Evolutionary conservation across 2,329 filamentous ascomycete species (phyloP), one percentile per base, ranked within the genome.

Genomic region (Sclerotinia nivalis): DNA sequence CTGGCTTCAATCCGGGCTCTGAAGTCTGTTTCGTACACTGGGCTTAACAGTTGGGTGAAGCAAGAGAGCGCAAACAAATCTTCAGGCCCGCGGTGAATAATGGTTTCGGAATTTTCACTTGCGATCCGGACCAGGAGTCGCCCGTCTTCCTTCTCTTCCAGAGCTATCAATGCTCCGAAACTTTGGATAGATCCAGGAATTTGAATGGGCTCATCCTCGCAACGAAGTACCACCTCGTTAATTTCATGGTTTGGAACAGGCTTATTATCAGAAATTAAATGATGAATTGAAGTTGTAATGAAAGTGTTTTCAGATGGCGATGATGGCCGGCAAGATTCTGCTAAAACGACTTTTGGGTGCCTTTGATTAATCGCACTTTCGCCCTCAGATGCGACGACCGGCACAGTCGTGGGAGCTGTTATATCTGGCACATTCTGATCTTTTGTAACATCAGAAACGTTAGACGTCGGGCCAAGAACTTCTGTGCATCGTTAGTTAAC

Each of bases 201-300:
- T 73, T 95, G 93, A 40, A 97, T 97, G 0, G 93, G 93, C 76
- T 97, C 93, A 76, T 97, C 93, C 79, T 97, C 93, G 76, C 93
- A 97, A 62, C 89, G 86, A 12, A 43, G 54, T 20, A 66, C 34
- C 4, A 28, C 43, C 40, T 69, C 43, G 2, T 45, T 28, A 22
- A 22, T 40, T 7, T 4, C n/a, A 28, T 47, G 4, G 1, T 18
- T 50, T 20, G 22, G 18, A 34, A 31, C 52, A n/a, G 31, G 25
- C 22, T 69, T 50, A 47, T 47, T 52, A 28, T 58, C 59, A 31
- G 52, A 56, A 20, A 65, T 54, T 1, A 69, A 50, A 34, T 59
- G 40, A 69, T 69, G 60, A 6, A 25, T n/a, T 18, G 52, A 66
- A 52, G 45, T 52, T n/a, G 62, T 59, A 4, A 69, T 43, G 28